These are phyloP conservation scores for Thielaviopsis ethacetica DNA, from an alignment of 2,329 filamentous ascomycete species.

Conservation along the genomic window DNA sequence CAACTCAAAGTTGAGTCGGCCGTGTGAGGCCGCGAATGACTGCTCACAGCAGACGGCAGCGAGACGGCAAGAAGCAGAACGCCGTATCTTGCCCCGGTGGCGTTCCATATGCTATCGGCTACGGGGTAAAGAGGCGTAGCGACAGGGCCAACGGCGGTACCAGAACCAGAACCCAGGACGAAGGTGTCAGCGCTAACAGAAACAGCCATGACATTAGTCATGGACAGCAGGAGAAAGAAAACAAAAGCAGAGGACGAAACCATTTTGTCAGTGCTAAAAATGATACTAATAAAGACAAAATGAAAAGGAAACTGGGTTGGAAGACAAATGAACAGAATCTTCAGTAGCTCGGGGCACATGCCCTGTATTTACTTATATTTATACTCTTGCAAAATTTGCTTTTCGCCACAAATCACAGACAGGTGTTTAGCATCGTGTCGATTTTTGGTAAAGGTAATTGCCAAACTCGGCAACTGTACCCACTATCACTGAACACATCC, in stretches of 20 bases:
- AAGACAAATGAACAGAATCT: neutral
- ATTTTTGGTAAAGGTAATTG: too few relatives aligned
- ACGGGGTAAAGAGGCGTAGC: slow-evolving; percentile 12
- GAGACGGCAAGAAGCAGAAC: neutral
- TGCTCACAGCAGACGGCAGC: neutral
- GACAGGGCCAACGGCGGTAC: neutral
- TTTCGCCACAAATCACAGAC: too few relatives aligned
- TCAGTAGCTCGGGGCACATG: too few relatives aligned
- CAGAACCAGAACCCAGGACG: neutral
- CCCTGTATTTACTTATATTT: too few relatives aligned
- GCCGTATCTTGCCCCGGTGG: neutral
- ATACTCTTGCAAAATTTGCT: too few relatives aligned
- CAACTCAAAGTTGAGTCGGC: neutral
- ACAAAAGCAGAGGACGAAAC: neutral
- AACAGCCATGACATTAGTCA: too few relatives aligned
- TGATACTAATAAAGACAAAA: neutral
- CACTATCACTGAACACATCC: too few relatives aligned
- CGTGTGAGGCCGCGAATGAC: neutral
- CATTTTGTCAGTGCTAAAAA: neutral
- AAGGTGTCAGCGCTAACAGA: too few relatives aligned
- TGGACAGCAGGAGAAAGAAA: too few relatives aligned
- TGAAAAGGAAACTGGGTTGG: neutral
- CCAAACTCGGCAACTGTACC: too few relatives aligned
- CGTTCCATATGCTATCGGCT: neutral
- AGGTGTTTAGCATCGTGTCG: too few relatives aligned